A percentile compares a stretch with the other conserved stretches of the same genome.
phyloP scores from a whole-genome alignment of 2,329 filamentous ascomycete genomes.

The Colletotrichum paranaense region DNA sequence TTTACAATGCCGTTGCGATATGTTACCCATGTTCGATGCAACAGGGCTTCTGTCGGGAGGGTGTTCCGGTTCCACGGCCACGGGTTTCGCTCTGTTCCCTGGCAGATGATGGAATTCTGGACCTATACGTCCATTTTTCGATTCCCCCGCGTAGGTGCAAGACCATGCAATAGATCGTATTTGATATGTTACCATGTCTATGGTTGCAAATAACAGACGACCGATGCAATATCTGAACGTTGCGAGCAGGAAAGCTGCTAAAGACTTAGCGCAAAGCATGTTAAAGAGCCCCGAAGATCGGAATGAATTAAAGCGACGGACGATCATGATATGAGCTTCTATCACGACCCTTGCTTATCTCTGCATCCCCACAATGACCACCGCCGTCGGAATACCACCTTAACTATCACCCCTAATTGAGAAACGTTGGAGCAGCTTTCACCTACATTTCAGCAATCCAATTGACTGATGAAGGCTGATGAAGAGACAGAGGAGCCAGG shows the following conservation, averaged over 20 bases:
- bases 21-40: not conserved
- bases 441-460: not conserved
- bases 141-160: not conserved
- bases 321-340: not conserved
- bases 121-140: not conserved
- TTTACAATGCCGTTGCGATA: not conserved
- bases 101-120: not conserved
- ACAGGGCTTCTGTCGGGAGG: not conserved
- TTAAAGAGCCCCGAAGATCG: conserved; percentile 3
- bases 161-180: not conserved
- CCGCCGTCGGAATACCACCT: not conserved
- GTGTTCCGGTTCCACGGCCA: not conserved
- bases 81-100: not conserved
- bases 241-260: not conserved
- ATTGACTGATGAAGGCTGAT: not conserved
- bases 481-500: not conserved
- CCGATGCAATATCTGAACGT: not conserved
- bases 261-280: not conserved
- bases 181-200: too few species aligned
- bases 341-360: conserved; percentile 33
- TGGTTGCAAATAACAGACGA: not conserved
- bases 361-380: not conserved
- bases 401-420: not conserved
- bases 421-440: not conserved
- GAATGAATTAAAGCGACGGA: not conserved